phyloP scores from a whole-genome alignment of 1,284 basidiomycete species.

The Lentinula novae-zelandiae region DNA sequence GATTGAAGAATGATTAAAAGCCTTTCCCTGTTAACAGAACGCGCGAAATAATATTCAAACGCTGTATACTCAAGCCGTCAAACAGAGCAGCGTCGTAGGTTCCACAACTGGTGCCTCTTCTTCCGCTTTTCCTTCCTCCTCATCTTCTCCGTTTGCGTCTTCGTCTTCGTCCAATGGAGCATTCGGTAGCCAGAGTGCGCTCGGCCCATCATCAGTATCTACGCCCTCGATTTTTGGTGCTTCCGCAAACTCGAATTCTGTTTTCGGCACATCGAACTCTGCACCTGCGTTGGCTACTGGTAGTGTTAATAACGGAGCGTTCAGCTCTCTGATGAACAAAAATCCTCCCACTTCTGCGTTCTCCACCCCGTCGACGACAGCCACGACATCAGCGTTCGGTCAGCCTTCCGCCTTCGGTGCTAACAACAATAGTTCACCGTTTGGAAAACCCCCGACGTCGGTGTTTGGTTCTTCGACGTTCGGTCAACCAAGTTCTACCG shows the following conservation, averaged over 20 bases:
- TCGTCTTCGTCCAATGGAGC: not conserved
- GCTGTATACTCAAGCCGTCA: conserved; percentile 49
- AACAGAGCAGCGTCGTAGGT: conserved; percentile 26
- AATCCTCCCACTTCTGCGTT: conserved; percentile 15
- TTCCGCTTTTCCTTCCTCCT: conserved; percentile 12
- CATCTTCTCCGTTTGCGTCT: not conserved
- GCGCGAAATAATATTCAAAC: conserved; percentile 46
- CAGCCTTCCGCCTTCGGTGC: conserved; percentile 23
- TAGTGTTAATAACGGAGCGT: not conserved
- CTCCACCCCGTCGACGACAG: conserved; percentile 18
- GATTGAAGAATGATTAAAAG: not conserved
- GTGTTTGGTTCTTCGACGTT: conserved; percentile 30
- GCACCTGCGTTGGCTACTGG: not conserved
- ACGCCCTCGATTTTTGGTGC: conserved; percentile 3
- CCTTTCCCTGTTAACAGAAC: conserved; percentile 26
- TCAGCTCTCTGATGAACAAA: conserved; percentile 22
- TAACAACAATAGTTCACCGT: conserved; percentile 26
- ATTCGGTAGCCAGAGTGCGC: conserved; percentile 6
- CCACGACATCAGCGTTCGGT: conserved; percentile 30
- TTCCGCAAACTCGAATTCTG: not conserved
- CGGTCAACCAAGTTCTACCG: conserved; percentile 26
- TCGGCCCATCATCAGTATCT: conserved; percentile 27
- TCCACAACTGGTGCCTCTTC: conserved; percentile 20
- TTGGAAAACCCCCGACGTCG: conserved; percentile 37
- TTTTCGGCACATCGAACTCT: not conserved